Evolutionary conservation across 108 stramenopile genomes (phyloP), one percentile per base, ranked within the genome.

Genomic region (Skeletonema potamos): DNA sequence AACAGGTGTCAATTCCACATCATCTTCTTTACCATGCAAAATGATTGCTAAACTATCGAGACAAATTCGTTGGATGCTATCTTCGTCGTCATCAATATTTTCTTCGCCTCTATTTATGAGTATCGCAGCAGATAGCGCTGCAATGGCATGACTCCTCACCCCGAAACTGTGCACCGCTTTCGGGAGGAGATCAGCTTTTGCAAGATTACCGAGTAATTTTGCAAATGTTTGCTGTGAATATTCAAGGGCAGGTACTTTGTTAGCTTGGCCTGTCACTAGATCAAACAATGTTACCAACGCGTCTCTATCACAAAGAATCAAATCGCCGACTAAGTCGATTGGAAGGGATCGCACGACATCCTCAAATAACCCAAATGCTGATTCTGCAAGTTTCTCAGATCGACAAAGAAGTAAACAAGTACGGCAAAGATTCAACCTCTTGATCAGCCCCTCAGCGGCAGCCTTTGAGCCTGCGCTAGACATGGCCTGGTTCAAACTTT

Each of bases 121-220:
- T 57, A 89, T 88, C 13, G 90, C 88, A 20, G 87, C 76, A 36
- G 88, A 85, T 17, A 93, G 74, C 1, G 88, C 87, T 37, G 77
- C 75, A 33, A 93, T 88, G 36, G 92, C 89, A 66, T 63, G 74
- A 27, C 84, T 86, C 33, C 83, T 66, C 20, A 89, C 44, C 28
- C 76, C 87, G 60, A 87, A 85, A 5, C 68, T 55, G 27, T 82
- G 68, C 2, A 90, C 85, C n/a, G 87, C 83, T 63, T 65, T 62
- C 5, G 74, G 48, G 17, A 93, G 75, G 54, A 83, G 64, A 20
- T 88, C 88, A 48, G 59, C 75, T 34, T 87, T 78, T 3, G 87
- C 88, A 39, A 91, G 64, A 59, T 82, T 82, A 12, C 73, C 88
- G 9, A 91, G 64, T 17, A 79, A 72, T 12, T 59, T 62, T 4